Conservation (phyloP, 441 rosid species). For the Aquilaria agallochum region DNA sequence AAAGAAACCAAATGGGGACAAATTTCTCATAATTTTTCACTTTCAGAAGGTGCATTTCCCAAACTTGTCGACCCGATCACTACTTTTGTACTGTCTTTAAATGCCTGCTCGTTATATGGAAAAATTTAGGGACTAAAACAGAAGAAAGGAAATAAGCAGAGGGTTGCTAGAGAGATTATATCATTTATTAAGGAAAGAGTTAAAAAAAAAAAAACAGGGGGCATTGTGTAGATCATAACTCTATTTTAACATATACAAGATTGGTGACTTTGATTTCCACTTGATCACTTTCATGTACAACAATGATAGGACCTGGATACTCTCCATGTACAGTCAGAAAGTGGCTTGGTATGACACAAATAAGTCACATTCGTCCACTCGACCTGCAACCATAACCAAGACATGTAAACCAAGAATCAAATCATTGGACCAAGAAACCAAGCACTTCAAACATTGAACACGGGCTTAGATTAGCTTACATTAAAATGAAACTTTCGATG, state of each 20-base stretch:
- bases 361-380: slow-evolving; percentile 47
- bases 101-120: too few relatives aligned
- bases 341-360: slow-evolving; percentile 48
- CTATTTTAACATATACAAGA: background rate
- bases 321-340: slow-evolving; percentile 56
- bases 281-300: slow-evolving; percentile 54
- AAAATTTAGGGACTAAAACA: too few relatives aligned
- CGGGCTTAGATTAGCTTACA: slow-evolving; percentile 15
- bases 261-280: slow-evolving; percentile 63
- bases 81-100: too few relatives aligned
- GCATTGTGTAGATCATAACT: too few relatives aligned
- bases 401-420: background rate
- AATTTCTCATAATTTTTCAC: too few relatives aligned
- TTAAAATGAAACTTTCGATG: slow-evolving; percentile 41
- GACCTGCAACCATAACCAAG: slow-evolving; percentile 21
- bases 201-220: too few relatives aligned
- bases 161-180: too few relatives aligned
- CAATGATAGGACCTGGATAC: slow-evolving; percentile 60
- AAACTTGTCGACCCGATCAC: too few relatives aligned
- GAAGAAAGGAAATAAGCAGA: too few relatives aligned
- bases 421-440: background rate
- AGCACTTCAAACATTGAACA: background rate
- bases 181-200: too few relatives aligned
- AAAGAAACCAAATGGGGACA: too few relatives aligned
- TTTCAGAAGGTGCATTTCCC: too few relatives aligned